A percentile compares a stretch with the other conserved stretches of the same genome.
Evolutionary conservation across 2,329 filamentous ascomycete species (phyloP).

Genomic region (Paecilomyces fulvus): DNA sequence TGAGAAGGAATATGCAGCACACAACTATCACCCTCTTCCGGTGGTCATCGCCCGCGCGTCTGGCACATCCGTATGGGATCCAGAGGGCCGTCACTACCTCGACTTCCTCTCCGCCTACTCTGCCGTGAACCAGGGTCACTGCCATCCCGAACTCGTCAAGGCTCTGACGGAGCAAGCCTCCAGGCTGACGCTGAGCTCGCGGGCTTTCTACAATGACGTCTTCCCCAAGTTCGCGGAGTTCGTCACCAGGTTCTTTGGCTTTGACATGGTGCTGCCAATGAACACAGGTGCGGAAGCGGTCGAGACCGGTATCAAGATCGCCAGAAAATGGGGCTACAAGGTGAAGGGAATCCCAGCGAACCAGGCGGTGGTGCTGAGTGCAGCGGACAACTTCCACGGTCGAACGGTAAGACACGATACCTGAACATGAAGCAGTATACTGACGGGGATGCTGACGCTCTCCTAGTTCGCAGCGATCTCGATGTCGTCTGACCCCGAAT

Average conservation of each 20-base stretch:
- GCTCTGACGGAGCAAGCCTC: conserved; percentile 82
- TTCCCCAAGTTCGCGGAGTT: conserved; percentile 94
- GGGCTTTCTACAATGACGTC: conserved; percentile 97
- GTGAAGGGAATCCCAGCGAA: conserved; percentile 79
- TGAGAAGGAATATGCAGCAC: conserved; percentile 79
- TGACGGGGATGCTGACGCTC: not conserved
- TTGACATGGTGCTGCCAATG: conserved; percentile 97
- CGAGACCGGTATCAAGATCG: conserved; percentile 92
- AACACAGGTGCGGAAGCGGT: conserved; percentile 96
- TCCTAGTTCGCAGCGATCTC: conserved; percentile 83
- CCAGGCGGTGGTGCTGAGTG: conserved; percentile 76
- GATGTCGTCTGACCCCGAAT: conserved; percentile 91
- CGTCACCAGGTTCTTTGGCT: conserved; percentile 79
- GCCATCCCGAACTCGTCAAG: conserved; percentile 91
- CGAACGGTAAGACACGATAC: conserved; percentile 59
- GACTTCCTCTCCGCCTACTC: conserved; percentile 98
- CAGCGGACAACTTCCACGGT: conserved; percentile 90
- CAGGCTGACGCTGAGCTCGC: conserved; percentile 81
- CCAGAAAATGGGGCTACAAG: conserved; percentile 97
- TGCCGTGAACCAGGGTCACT: conserved; percentile 96
- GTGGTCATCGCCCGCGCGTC: conserved; percentile 82
- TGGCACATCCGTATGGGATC: conserved; percentile 91
- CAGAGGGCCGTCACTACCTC: conserved; percentile 88
- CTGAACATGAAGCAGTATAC: not conserved
- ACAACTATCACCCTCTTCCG: conserved; percentile 97